Base-by-base conservation (phyloP, 2,329 filamentous ascomycete genomes). In the Ophioceras dolichostomum region DNA sequence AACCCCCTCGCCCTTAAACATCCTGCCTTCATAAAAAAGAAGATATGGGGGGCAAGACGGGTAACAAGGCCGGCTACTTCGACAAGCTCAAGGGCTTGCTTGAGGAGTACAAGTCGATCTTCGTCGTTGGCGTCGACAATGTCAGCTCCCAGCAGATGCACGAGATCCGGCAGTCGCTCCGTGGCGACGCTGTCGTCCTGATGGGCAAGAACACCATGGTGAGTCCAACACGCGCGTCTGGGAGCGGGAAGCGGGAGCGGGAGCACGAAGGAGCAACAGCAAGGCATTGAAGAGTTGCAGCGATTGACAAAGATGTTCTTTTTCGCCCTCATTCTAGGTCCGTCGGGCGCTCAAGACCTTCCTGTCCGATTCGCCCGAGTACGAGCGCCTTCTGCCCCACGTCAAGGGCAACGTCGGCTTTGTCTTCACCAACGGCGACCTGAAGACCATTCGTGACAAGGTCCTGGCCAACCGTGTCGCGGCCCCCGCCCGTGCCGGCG, bases 151-250 rank as follows among this genome's bases (percentile, higher is more conserved):
- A 98, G 80, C 93, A 98, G 81, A 98, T 98, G 93, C 91, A 98
- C 85, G 91, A 98, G 79, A 96, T 98, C 67, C 84, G 91, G 65
- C 70, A 81, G 59, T 69, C 85, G 58, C 83, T 98, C 65, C 88
- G 91, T 64, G 82, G 81, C 47, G 70, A 94, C 68, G 88, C 78
- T 68, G 83, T 96, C 55, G 88, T 98, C 56, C 76, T 98, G 70
- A 96, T 96, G 91, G 91, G 89, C 64, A 96, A 95, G 83, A 98
- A 98, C 81, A 98, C 91, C 68, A 98, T 98, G 91, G 89, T 91
- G 67, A 21, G 27, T n/a, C 26, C n/a, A n/a, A n/a, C n/a, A n/a
- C n/a, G n/a, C n/a, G n/a, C n/a, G n/a, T n/a, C n/a, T n/a, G n/a
- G n/a, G n/a, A n/a, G n/a, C n/a, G n/a, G n/a, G 28, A 39, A 20